Evolutionary conservation across 805 yeast genomes (phyloP), one percentile per base, ranked within the genome.

Genomic region (Monosporozyma aerobia): DNA sequence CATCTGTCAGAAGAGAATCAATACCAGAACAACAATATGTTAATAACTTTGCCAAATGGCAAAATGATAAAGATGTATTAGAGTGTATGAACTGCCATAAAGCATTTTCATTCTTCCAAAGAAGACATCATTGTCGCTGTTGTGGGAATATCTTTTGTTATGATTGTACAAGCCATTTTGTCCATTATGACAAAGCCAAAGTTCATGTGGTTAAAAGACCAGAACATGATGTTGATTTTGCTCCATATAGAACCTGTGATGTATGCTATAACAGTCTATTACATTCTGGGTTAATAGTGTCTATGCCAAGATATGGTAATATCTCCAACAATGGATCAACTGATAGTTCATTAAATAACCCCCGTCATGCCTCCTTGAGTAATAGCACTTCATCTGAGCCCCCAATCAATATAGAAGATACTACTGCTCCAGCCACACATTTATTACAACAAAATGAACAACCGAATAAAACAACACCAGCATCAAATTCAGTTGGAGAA

Each of bases 101-200:
- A 0, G 58, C 58, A 35, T 83, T 77, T 63, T 71, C 77, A 1
- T 69, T 82, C 50, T 73, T 81, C 59, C 73, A 76, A 56, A 70
- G 88, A 53, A 75, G 81, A 52, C 89, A 83, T 64, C 89, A 83
- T 65, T 83, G 89, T 62, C 72, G 89, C 44, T 75, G 75, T 55
- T 83, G 89, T 67, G 89, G 89, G 1, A 70, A 78, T n/a, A 77
- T 83, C 3, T 82, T 77, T 39, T 83, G 90, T 64, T 77, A 59
- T 8, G 44, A 53, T n/a, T 69, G 72, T 45, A 52, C 63, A 27
- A 57, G 55, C 19, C 54, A 56, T 30, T 68, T 65, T 56, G 59
- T 60, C 2, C 57, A 59, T 27, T 69, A 68, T 51, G 63, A 67
- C 49, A 57, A 44, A 39, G 51, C 50, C 7, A 63, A 57, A 51